These are phyloP conservation scores for Thelephora terrestris DNA, from an alignment of 1,284 basidiomycete genomes.

Conservation along the genomic window DNA sequence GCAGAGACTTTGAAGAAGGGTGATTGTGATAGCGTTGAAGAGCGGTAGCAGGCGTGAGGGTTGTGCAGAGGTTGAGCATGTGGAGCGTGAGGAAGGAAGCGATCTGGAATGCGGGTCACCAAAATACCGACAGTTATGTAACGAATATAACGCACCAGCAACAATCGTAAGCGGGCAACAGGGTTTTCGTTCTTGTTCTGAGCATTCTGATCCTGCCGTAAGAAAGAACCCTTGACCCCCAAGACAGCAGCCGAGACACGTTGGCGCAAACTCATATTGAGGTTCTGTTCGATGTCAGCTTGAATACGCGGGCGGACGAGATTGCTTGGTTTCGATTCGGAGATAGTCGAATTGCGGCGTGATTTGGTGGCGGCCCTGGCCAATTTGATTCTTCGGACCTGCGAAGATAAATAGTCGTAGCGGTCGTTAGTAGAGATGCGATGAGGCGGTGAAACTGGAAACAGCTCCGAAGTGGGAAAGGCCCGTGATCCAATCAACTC, in stretches of 20 bases:
- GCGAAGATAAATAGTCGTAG: slow-evolving; percentile 1
- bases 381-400: slow-evolving; percentile 29
- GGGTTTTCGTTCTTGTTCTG: slow-evolving; percentile 60
- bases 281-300: slow-evolving; percentile 6
- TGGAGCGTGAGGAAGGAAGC: slow-evolving; percentile 84
- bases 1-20: slow-evolving; percentile 8
- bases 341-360: slow-evolving; percentile 17
- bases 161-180: slow-evolving; percentile 81
- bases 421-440: background rate
- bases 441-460: background rate
- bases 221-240: slow-evolving; percentile 58
- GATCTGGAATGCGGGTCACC: slow-evolving; percentile 34
- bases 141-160: slow-evolving; percentile 43
- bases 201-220: slow-evolving; percentile 28
- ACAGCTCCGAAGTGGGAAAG: background rate
- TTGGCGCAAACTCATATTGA: slow-evolving; percentile 25
- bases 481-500: slow-evolving; percentile 17
- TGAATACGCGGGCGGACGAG: background rate
- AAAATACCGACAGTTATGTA: slow-evolving; percentile 3
- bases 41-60: slow-evolving; percentile 70
- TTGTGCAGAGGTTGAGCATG: slow-evolving; percentile 88
- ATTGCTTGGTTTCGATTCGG: background rate
- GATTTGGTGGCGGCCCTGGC: slow-evolving; percentile 23
- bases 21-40: slow-evolving; percentile 40
- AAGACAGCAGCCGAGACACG: slow-evolving; percentile 42